Evolutionary conservation across 257 asterid species (phyloP).

Genomic region (Fraxinus anomala): DNA sequence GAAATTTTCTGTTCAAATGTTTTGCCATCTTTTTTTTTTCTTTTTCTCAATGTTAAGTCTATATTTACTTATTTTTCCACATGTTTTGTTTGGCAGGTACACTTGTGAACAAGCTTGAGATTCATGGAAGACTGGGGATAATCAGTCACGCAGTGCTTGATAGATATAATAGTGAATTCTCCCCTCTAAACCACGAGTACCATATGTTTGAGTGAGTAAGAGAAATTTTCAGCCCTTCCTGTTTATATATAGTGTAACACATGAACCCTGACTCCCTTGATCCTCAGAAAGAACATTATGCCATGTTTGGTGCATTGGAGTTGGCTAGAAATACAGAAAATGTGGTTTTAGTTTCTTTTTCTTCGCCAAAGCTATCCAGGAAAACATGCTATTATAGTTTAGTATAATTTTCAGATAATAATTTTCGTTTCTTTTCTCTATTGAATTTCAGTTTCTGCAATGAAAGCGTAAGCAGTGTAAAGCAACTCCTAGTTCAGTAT

Average conservation of each 20-base stretch:
- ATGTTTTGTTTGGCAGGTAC: slow-evolving; percentile 38
- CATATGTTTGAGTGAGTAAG: slow-evolving; percentile 59
- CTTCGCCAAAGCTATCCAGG: background rate
- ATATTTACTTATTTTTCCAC: background rate
- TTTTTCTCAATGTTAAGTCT: background rate
- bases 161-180: slow-evolving; percentile 28
- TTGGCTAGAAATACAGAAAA: too few relatives aligned
- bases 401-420: too few relatives aligned
- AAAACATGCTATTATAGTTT: background rate
- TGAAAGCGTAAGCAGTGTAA: slow-evolving; percentile 50
- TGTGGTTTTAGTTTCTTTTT: background rate
- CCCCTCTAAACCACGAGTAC: slow-evolving; percentile 42
- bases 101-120: slow-evolving; percentile 46
- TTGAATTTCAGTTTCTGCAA: slow-evolving; percentile 44
- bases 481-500: slow-evolving; percentile 57
- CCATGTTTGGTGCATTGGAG: too few relatives aligned
- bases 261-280: background rate
- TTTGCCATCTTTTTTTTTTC: too few relatives aligned
- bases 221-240: background rate
- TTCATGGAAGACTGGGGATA: slow-evolving; percentile 66
- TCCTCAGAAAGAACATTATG: background rate
- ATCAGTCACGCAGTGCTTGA: slow-evolving; percentile 61
- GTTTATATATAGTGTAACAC: background rate
- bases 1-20: background rate
- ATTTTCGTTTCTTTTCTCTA: background rate